A percentile compares a stretch with the other conserved stretches of the same genome.
Evolutionary conservation across 73 alveolate species (phyloP).

Genomic region (Breviolum minutum): DNA sequence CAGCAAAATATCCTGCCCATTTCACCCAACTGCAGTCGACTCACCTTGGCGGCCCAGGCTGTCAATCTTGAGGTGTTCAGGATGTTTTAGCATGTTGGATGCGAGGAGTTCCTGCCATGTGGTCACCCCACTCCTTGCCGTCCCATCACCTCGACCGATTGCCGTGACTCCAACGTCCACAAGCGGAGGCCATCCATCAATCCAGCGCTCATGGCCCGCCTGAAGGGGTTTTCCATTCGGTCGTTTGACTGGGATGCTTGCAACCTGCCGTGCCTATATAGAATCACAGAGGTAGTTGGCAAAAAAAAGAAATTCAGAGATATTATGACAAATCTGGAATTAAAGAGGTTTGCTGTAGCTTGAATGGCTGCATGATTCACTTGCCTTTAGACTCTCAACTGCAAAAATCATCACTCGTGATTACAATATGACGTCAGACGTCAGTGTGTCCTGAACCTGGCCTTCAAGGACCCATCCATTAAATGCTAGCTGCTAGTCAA

Average conservation of each 20-base stretch:
- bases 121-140: neutral
- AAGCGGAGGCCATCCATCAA: slow-evolving; percentile 72
- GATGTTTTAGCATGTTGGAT: too few relatives aligned
- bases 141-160: neutral
- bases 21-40: slow-evolving; percentile 47
- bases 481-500: neutral
- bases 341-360: too few relatives aligned
- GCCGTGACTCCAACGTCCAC: slow-evolving; percentile 52
- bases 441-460: neutral
- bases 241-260: neutral
- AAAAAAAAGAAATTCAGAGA: neutral
- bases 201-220: slow-evolving; percentile 61
- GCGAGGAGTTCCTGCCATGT: too few relatives aligned
- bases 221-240: neutral
- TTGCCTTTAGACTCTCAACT: too few relatives aligned
- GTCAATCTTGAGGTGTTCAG: neutral
- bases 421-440: too few relatives aligned
- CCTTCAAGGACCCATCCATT: neutral
- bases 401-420: too few relatives aligned
- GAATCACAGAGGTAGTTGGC: neutral
- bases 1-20: slow-evolving; percentile 37
- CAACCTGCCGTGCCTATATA: too few relatives aligned
- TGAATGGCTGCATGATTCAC: too few relatives aligned
- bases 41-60: neutral
- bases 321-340: neutral